Percentiles rank a stretch among this genome's conserved stretches.
Conservation (phyloP, 2,329 filamentous ascomycete species). For the Diaporthe sp. region DNA sequence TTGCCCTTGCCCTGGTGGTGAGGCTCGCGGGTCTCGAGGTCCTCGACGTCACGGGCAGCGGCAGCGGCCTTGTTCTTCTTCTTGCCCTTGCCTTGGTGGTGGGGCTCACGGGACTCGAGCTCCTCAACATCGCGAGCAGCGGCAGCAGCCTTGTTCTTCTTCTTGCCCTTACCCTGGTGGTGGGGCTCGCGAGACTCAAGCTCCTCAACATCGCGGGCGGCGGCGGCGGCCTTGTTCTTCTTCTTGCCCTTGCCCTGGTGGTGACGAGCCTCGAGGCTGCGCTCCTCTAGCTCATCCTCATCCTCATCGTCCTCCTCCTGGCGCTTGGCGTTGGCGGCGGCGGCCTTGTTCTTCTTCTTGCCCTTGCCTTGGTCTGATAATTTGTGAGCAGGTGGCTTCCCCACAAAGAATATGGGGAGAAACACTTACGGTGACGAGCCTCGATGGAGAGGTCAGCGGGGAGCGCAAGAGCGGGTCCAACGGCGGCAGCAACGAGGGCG, state of each 20-base stretch:
- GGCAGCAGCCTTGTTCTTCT: constrained; percentile 30
- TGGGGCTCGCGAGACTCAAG: constrained; percentile 41
- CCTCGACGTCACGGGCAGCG: constrained; percentile 7
- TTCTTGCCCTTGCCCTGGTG: constrained; percentile 39
- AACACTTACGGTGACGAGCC: constrained; percentile 40
- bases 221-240: constrained; percentile 38
- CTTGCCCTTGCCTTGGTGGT: constrained; percentile 41
- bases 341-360: constrained; percentile 40
- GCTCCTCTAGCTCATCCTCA: constrained; percentile 28
- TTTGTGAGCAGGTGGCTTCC: background rate
- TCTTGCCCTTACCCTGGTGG: constrained; percentile 44
- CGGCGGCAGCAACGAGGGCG: constrained; percentile 36
- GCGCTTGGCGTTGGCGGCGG: background rate
- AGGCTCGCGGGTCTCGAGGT: constrained; percentile 43
- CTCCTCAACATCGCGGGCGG: background rate
- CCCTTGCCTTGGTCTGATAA: constrained; percentile 32
- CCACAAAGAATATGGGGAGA: background rate
- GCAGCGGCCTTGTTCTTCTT: constrained; percentile 26
- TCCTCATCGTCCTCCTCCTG: constrained; percentile 25
- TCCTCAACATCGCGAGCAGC: constrained; percentile 10
- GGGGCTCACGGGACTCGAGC: constrained; percentile 44
- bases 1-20: constrained; percentile 42
- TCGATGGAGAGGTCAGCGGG: constrained; percentile 42
- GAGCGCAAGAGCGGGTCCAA: constrained; percentile 42
- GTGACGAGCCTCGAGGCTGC: constrained; percentile 26